Evolutionary conservation across 768 basidiomycete species (phyloP), one percentile per base, ranked within the genome.

Genomic region (Auriscalpium orientale): DNA sequence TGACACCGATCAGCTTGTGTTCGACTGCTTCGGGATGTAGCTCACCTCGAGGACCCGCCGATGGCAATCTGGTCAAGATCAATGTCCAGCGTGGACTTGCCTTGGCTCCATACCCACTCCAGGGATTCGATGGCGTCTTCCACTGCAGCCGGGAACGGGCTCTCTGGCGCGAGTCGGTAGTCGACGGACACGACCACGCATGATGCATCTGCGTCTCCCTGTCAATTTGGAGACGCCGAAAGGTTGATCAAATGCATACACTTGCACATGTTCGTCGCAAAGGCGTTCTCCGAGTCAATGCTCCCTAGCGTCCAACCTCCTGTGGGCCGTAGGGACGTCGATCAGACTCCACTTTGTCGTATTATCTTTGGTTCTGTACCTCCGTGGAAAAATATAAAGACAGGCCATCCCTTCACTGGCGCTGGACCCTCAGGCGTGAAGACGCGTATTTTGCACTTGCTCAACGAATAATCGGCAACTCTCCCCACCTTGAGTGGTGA

Each of bases 261-360:
- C 51, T 77, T 75, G 69, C 78, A 80, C 75, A 84, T 78, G 51
- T 79, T 80, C 1, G 81, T 82, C 38, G 76, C 73, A 61, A 90
- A 85, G 6, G 80, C 71, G n/a, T 77, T 78, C 57, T 84, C 83
- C 22, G 79, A 78, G 21, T 65, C 64, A 60, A 87, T 84, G 54
- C 74, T 82, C 0, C 88, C 88, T 1, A 89, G 72, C 0, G 86
- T 87, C 88, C 88, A 89, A 36, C 88, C 88, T 44, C 88, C 87
- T 85, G 61, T 6, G 13, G 45, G 33, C 22, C 13, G 11, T 11
- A 20, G 21, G 5, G 20, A 18, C 49, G 33, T 49, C 47, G 4
- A 28, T 28, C 28, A 28, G 28, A 28, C 7, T 28, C 2, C 7
- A 5, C 4, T 28, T 5, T 2, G 4, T 28, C 28, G 7, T 7